A percentile compares a stretch with the other conserved stretches of the same genome.
Evolutionary conservation across 2,329 filamentous ascomycete genomes (phyloP).

Genomic region (Tolypocladium album): DNA sequence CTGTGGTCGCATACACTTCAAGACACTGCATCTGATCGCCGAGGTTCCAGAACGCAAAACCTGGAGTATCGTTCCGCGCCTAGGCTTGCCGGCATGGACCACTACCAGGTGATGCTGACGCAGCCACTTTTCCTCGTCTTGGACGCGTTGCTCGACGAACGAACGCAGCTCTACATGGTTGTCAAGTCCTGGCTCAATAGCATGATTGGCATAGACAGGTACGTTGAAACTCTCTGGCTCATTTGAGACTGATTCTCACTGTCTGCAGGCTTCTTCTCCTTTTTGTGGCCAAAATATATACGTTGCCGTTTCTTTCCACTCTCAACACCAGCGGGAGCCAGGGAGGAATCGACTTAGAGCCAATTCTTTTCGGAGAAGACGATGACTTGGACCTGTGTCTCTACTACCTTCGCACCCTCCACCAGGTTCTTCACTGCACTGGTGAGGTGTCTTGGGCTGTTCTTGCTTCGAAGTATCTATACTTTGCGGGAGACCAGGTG

Average conservation of each 20-base stretch:
- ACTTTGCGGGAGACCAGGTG: conserved; percentile 14
- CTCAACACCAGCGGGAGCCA: conserved; percentile 3
- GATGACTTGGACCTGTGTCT: conserved; percentile 67
- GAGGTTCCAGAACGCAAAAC: conserved; percentile 33
- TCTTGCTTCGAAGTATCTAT: conserved; percentile 48
- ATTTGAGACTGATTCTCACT: conserved; percentile 1
- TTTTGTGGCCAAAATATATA: conserved; percentile 46
- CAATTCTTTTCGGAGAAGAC: conserved; percentile 30
- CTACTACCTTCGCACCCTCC: conserved; percentile 68
- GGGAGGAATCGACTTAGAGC: conserved; percentile 7
- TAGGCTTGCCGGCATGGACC: conserved; percentile 43
- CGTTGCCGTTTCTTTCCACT: conserved; percentile 38
- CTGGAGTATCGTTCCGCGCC: conserved; percentile 20
- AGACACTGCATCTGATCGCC: conserved; percentile 44
- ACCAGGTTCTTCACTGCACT: conserved; percentile 61
- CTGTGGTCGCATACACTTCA: conserved; percentile 74
- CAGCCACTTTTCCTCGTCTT: conserved; percentile 74
- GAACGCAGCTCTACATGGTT: conserved; percentile 64
- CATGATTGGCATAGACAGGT: conserved; percentile 53
- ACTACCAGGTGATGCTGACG: conserved; percentile 65
- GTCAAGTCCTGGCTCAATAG: conserved; percentile 72
- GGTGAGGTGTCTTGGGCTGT: conserved; percentile 57
- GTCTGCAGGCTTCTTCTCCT: conserved; percentile 45
- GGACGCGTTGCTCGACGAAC: conserved; percentile 64
- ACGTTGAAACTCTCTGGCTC: conserved; percentile 10